These are phyloP conservation scores for Globisporangium paroecandrum DNA, from an alignment of 352 stramenopile genomes.

Conservation along the genomic window DNA sequence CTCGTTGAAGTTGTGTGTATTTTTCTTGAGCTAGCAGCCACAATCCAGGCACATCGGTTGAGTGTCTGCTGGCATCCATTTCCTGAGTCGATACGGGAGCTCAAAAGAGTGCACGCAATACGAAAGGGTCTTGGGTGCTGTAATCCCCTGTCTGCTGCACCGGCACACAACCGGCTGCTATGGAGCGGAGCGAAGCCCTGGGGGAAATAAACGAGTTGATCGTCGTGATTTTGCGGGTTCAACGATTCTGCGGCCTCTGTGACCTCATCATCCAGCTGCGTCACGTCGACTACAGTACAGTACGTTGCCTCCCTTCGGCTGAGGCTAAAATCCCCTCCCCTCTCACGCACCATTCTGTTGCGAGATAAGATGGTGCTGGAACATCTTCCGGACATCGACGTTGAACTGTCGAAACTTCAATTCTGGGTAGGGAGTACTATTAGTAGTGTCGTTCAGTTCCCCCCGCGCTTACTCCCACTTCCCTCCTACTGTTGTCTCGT, in stretches of 20 bases:
- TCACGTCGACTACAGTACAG: too few species aligned
- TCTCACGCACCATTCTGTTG: too few species aligned
- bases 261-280: too few species aligned
- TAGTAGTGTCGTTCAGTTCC: background rate
- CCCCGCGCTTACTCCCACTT: background rate
- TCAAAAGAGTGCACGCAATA: background rate
- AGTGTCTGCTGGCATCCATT: background rate
- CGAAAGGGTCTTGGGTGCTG: too few species aligned
- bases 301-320: too few species aligned
- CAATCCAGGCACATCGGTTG: background rate
- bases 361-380: too few species aligned
- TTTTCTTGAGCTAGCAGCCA: background rate
- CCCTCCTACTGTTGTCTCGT: background rate
- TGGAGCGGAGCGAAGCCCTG: too few species aligned
- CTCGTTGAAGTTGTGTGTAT: background rate
- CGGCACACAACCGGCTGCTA: background rate
- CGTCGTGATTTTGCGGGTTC: too few species aligned
- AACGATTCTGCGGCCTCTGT: too few species aligned
- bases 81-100: background rate
- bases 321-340: too few species aligned
- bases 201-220: too few species aligned
- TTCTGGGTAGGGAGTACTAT: background rate
- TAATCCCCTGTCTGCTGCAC: background rate
- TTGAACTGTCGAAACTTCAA: background rate
- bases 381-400: too few species aligned